Conservation (phyloP, 1,284 basidiomycete species). For the Ceratobasidium sp. region DNA sequence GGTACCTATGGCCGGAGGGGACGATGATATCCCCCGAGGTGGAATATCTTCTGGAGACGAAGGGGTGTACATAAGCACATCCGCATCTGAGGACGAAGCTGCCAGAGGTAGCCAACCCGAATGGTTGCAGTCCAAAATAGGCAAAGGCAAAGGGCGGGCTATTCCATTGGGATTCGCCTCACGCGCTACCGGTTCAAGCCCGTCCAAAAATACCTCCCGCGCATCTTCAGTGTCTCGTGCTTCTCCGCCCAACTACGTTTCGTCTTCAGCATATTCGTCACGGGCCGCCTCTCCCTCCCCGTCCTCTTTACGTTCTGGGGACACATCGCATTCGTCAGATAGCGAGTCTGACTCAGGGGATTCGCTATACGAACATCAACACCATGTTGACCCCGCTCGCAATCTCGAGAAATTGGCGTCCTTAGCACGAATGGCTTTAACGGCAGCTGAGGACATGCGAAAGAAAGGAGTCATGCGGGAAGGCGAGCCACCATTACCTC, state of each 20-base stretch:
- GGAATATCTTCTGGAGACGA: slow-evolving; percentile 34
- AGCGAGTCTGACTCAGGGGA: slow-evolving; percentile 27
- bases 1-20: slow-evolving; percentile 25
- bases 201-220: background rate
- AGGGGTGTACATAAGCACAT: slow-evolving; percentile 33
- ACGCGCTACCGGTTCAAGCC: background rate
- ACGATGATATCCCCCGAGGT: slow-evolving; percentile 3
- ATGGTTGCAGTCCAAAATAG: background rate
- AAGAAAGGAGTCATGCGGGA: slow-evolving; percentile 38
- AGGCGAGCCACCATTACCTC: slow-evolving; percentile 26
- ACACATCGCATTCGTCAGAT: background rate
- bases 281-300: slow-evolving; percentile 34
- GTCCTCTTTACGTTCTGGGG: slow-evolving; percentile 11
- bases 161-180: background rate
- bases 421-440: slow-evolving; percentile 29
- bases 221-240: slow-evolving; percentile 22
- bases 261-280: slow-evolving; percentile 36
- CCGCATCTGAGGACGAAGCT: slow-evolving; percentile 1
- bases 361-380: slow-evolving; percentile 28
- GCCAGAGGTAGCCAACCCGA: background rate
- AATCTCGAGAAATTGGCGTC: slow-evolving; percentile 32
- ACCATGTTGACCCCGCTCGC: slow-evolving; percentile 21
- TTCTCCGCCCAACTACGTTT: slow-evolving; percentile 11
- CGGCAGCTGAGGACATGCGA: slow-evolving; percentile 33
- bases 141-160: slow-evolving; percentile 12